Base-by-base conservation (phyloP, 495 filamentous ascomycete genomes). In the Entonaema liquescens region DNA sequence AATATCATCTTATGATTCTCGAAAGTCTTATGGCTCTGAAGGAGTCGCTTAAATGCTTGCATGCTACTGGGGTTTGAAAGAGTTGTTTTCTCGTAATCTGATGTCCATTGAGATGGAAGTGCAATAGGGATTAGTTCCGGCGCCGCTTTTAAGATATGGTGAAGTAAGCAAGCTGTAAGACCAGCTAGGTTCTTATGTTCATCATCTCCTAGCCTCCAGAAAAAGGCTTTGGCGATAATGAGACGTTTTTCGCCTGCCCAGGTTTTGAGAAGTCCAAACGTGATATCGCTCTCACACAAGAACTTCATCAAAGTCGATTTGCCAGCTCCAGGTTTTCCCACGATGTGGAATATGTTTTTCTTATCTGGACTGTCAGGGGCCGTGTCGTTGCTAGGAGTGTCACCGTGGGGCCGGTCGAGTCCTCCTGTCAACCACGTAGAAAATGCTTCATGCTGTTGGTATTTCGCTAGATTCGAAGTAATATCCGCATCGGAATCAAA, bases 261-360 rank as follows among this genome's bases (percentile, higher is more conserved):
- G 23, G 33, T 19, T n/a, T 59, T 52, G 0, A 75, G 47, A 26
- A 54, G 26, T 6, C 73, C 29, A 19, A 29, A 12, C 23, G 70
- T 59, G 5, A 21, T 19, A 12, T 59, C 15, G n/a, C 69, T 60
- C 35, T 65, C 29, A 13, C 59, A 62, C 1, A 75, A 23, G 23
- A 60, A 62, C 12, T 70, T 73, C 66, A 75, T 73, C 12, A 75
- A 40, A 19, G 73, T 75, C n/a, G 66, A 75, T 17, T 74, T 74
- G 2, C 71, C 67, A 12, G 71, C 62, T 25, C 71, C 58, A 0
- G 63, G 58, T 11, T 74, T 76, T 5, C 73, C 71, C 15, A 54
- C 38, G 8, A 76, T 54, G 15, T 58, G 44, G 50, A 71, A 76
- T n/a, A 74, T 71, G 9, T 50, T 63, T 23, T 35, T 52, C 15